A percentile compares a stretch with the other conserved stretches of the same genome.
Conservation (phyloP, 208 protist species). For the Endotrypanum monterogeii region DNA sequence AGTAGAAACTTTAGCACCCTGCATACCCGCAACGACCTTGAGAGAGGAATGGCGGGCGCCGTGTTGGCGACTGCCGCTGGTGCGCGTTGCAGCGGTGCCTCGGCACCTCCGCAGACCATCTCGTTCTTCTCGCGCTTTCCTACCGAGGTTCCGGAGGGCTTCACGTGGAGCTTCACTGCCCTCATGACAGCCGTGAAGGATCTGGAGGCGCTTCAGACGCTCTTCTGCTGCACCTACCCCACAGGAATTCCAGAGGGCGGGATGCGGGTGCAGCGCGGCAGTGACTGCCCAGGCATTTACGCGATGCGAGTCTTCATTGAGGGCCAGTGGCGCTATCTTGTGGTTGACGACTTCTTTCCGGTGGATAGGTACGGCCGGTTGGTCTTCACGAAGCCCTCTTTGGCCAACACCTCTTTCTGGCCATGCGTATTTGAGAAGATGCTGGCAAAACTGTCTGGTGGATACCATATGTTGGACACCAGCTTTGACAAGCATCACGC, state of each 20-base stretch:
- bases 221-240: constrained; percentile 26
- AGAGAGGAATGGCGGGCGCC: background rate
- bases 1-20: background rate
- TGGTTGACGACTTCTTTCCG: constrained; percentile 89
- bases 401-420: constrained; percentile 48
- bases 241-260: background rate
- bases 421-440: constrained; percentile 87
- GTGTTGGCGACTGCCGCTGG: background rate
- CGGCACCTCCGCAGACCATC: background rate
- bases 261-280: constrained; percentile 19
- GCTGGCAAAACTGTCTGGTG: constrained; percentile 82
- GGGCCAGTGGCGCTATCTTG: constrained; percentile 82
- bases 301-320: constrained; percentile 71
- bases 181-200: constrained; percentile 39
- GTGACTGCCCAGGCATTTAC: constrained; percentile 48
- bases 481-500: constrained; percentile 27
- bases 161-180: constrained; percentile 68
- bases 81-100: background rate
- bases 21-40: background rate
- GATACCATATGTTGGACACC: constrained; percentile 70
- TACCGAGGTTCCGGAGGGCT: constrained; percentile 25
- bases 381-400: constrained; percentile 66
- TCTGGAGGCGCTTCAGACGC: constrained; percentile 9
- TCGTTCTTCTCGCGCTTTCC: constrained; percentile 31
- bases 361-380: constrained; percentile 60